Base-by-base conservation (phyloP, 148 eudicot species). In the Chenopodium album region DNA sequence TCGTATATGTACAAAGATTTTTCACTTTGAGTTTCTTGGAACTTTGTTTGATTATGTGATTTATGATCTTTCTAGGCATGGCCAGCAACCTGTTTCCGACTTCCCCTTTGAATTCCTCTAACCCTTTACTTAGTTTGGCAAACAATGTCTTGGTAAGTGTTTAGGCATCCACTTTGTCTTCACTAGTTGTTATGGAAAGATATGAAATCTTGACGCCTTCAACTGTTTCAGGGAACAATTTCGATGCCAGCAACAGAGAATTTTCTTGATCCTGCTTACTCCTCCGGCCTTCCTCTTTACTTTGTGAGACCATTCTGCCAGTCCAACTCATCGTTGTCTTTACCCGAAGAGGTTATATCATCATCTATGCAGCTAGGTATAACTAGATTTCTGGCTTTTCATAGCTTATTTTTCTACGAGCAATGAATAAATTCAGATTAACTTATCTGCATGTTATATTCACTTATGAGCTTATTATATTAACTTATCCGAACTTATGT, bases 251-350 rank as follows among this genome's bases (percentile, higher is more conserved):
- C 74, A 31, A 7, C 0, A 11, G 37, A 84, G 46, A 90, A 87
- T 88, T 88, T 90, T 87, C 87, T 93, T 64, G 98, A 95, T 26
- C 78, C 94, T 56, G 97, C 94, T 37, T 90, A 85, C 82, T 54
- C 77, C 65, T 89, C 96, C 28, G 83, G 88, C 84, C 73, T 68
- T 44, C 93, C 98, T 10, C 76, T 95, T 47, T 91, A 93, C 85
- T 65, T 77, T 82, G 85, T 95, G 78, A 93, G 86, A 85, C 83
- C 90, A 77, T 81, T 79, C 79, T 95, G 98, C 84, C 59, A 82
- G 29, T 62, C 86, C 11, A 90, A 77, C 78, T 87, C 87, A 63
- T 66, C 88, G 28, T 80, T 88, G 79, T 85, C 94, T 67, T 44
- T 93, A 78, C 75, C 93, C 26, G 19, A 91, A 78, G 80, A 23